Conservation (phyloP, 2,329 filamentous ascomycete genomes). For the Fusarium vanettenii region DNA sequence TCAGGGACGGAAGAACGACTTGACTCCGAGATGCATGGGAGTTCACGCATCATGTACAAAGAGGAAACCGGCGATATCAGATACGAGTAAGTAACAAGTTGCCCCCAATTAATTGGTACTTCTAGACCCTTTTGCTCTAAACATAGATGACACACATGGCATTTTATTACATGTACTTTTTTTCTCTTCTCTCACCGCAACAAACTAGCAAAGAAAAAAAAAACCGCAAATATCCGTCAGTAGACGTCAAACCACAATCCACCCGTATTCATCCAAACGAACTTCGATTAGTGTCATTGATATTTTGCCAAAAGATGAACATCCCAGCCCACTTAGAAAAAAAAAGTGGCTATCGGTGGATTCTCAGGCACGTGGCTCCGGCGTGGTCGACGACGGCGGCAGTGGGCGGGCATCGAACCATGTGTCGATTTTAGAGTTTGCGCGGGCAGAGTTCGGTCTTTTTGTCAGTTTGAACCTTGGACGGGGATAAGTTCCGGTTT, state of each 20-base stretch:
- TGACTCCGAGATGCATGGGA: background rate
- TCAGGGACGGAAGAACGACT: background rate
- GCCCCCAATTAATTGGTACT: background rate
- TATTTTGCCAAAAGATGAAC: background rate
- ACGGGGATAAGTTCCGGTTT: background rate
- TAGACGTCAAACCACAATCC: background rate
- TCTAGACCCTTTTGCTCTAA: background rate
- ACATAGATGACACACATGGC: background rate
- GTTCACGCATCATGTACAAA: background rate
- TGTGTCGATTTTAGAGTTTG: background rate
- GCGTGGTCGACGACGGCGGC: background rate
- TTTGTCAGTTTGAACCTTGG: background rate
- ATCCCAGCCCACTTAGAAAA: background rate
- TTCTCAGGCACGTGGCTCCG: background rate
- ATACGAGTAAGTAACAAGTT: background rate
- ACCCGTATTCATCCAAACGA: background rate
- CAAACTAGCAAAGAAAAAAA: background rate
- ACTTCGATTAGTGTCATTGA: background rate
- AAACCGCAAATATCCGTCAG: background rate
- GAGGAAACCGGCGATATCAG: background rate
- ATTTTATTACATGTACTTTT: background rate
- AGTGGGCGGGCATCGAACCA: background rate
- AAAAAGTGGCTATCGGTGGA: background rate
- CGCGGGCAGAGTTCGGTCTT: background rate
- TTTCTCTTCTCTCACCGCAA: background rate